phyloP scores from a whole-genome alignment of 768 basidiomycete genomes.

The Sporobolomyces pararoseus region DNA sequence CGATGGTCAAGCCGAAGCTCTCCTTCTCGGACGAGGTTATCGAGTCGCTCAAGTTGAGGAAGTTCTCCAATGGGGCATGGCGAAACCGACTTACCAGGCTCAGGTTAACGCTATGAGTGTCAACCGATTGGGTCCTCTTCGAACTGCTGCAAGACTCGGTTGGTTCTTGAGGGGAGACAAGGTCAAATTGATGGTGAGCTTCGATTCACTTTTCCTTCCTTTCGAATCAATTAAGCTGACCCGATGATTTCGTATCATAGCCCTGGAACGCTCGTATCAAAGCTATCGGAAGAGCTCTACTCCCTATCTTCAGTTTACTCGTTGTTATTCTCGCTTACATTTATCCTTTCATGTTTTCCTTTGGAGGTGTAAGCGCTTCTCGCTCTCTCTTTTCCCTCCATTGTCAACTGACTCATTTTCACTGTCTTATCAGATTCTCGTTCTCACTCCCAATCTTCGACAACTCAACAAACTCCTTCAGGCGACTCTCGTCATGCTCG shows the following conservation, averaged over 20 bases:
- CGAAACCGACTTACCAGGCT: constrained; percentile 32
- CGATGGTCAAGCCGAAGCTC: constrained; percentile 42
- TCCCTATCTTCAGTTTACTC: constrained; percentile 29
- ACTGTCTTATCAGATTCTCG: constrained; percentile 33
- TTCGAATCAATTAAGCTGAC: not conserved
- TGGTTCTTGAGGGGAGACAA: constrained; percentile 35
- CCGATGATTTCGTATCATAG: not conserved
- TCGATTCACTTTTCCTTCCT: not conserved
- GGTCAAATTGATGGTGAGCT: constrained; percentile 31
- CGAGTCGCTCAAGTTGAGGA: constrained; percentile 39
- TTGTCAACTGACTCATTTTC: too few relatives aligned
- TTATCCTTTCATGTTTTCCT: constrained; percentile 41
- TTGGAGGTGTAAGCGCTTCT: constrained; percentile 39
- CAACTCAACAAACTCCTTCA: constrained; percentile 35
- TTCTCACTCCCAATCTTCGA: constrained; percentile 31
- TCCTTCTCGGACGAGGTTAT: constrained; percentile 43
- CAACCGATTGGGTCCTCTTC: constrained; percentile 38
- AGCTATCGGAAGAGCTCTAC: constrained; percentile 28
- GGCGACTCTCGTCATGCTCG: constrained; percentile 37
- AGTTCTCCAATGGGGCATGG: constrained; percentile 43
- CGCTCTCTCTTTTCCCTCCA: not conserved
- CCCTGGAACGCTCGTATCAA: constrained; percentile 29
- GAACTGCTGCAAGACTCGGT: constrained; percentile 33
- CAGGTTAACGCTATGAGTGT: constrained; percentile 40
- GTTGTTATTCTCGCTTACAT: constrained; percentile 31